Percentiles rank a stretch among this genome's conserved stretches.
Conservation (phyloP, 331 rosid genomes). For the Rhamnella rubrinervis region DNA sequence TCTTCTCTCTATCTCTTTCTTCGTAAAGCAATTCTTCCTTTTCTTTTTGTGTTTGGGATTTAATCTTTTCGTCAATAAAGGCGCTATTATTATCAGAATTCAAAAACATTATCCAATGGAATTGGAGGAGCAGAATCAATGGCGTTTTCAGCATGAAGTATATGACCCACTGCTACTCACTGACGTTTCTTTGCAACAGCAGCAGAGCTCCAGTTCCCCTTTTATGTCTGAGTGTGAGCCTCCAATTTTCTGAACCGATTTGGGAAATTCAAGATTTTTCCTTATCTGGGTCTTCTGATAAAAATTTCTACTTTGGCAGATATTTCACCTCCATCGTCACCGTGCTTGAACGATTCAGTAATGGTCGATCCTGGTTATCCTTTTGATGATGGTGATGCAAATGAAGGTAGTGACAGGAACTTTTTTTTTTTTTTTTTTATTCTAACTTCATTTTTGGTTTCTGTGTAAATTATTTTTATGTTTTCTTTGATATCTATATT, state of each 20-base stretch:
- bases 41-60: constrained; percentile 12
- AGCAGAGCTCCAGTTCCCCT: constrained; percentile 19
- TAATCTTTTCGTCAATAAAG: constrained; percentile 6
- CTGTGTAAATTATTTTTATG: too few species aligned
- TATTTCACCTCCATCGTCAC: constrained; percentile 21
- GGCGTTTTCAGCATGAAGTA: constrained; percentile 16
- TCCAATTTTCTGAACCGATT: not conserved
- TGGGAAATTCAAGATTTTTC: not conserved
- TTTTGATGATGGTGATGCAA: not conserved
- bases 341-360: constrained; percentile 29
- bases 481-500: not conserved
- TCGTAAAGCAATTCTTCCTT: constrained; percentile 13
- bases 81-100: constrained; percentile 10
- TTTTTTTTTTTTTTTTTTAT: not conserved
- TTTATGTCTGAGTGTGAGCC: constrained; percentile 35
- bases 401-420: constrained; percentile 1
- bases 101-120: constrained; percentile 25
- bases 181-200: constrained; percentile 47
- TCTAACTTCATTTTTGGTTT: too few species aligned
- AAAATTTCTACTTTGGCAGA: constrained; percentile 23
- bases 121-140: constrained; percentile 43
- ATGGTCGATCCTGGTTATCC: constrained; percentile 41
- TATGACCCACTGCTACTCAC: constrained; percentile 63
- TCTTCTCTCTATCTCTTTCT: not conserved
- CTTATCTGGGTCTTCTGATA: constrained; percentile 15